phyloP scores from a whole-genome alignment of 2,329 filamentous ascomycete species.

The Ploettnerulaceae sp. region DNA sequence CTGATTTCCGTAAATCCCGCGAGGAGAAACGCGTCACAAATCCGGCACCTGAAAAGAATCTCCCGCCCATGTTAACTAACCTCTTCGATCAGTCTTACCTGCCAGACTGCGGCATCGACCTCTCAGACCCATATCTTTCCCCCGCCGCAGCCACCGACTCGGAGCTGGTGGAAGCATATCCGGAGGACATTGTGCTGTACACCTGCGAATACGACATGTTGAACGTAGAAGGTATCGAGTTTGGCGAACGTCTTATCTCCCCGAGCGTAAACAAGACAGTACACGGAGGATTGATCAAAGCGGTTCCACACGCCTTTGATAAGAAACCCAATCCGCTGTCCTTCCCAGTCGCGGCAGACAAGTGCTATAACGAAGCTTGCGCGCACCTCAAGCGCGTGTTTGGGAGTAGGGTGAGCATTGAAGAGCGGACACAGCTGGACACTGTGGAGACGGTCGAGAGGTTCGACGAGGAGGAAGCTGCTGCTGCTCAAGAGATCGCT shows the following conservation, averaged over 20 bases:
- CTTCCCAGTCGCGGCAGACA: slow-evolving; percentile 31
- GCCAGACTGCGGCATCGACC: slow-evolving; percentile 38
- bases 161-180: slow-evolving; percentile 42
- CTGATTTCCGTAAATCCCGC: slow-evolving; percentile 56
- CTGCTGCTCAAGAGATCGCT: not conserved
- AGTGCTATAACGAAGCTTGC: slow-evolving; percentile 32
- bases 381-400: slow-evolving; percentile 30
- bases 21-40: slow-evolving; percentile 51
- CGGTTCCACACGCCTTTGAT: slow-evolving; percentile 61
- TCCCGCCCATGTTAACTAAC: slow-evolving; percentile 53
- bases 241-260: slow-evolving; percentile 52
- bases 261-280: slow-evolving; percentile 49
- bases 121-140: slow-evolving; percentile 51
- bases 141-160: slow-evolving; percentile 52
- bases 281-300: slow-evolving; percentile 52
- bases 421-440: slow-evolving; percentile 28
- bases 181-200: slow-evolving; percentile 52
- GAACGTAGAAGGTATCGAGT: slow-evolving; percentile 54
- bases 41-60: slow-evolving; percentile 50
- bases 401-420: slow-evolving; percentile 21
- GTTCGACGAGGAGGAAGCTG: slow-evolving; percentile 23
- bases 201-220: slow-evolving; percentile 64
- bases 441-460: slow-evolving; percentile 25
- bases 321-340: slow-evolving; percentile 58
- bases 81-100: slow-evolving; percentile 61